A percentile compares a stretch with the other conserved stretches of the same genome.
Evolutionary conservation across 768 basidiomycete species (phyloP).

Genomic region (Dacryopinax spathularia): DNA sequence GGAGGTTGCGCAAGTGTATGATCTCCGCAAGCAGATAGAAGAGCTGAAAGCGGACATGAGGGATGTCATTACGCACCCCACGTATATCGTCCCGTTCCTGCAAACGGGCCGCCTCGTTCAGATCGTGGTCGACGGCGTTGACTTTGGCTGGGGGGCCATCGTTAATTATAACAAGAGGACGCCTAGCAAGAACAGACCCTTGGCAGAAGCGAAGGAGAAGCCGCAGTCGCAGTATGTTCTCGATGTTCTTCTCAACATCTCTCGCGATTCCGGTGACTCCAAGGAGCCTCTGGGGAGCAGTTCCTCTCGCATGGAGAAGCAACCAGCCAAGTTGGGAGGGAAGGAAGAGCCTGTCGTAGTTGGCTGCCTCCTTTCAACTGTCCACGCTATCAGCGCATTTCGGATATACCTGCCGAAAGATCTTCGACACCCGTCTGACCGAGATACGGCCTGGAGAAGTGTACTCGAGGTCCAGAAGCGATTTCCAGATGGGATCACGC

Average conservation of each 20-base stretch:
- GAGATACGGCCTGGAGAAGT: conserved; percentile 81
- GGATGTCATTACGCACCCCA: conserved; percentile 87
- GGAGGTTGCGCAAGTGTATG: conserved; percentile 78
- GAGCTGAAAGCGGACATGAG: conserved; percentile 78
- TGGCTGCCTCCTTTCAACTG: conserved; percentile 72
- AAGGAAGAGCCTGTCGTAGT: conserved; percentile 77
- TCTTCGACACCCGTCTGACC: conserved; percentile 53
- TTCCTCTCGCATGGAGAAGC: conserved; percentile 50
- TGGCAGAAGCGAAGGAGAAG: conserved; percentile 47
- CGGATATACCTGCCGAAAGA: conserved; percentile 86
- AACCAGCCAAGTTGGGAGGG: conserved; percentile 55
- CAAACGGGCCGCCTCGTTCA: conserved; percentile 86
- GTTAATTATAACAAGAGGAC: conserved; percentile 82
- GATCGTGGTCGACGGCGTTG: conserved; percentile 67
- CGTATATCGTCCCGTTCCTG: conserved; percentile 86
- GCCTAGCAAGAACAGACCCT: conserved; percentile 43
- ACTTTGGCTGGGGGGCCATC: conserved; percentile 95
- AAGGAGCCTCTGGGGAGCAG: conserved; percentile 39
- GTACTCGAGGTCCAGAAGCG: conserved; percentile 81
- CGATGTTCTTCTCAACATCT: conserved; percentile 78
- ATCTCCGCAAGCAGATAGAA: conserved; percentile 82
- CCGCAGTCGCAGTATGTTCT: conserved; percentile 87
- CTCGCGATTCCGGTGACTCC: conserved; percentile 42
- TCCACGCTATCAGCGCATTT: conserved; percentile 75
- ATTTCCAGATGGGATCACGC: conserved; percentile 71